These are phyloP conservation scores for Ascoidea asiatica DNA, from an alignment of 805 yeast species.

Conservation along the genomic window DNA sequence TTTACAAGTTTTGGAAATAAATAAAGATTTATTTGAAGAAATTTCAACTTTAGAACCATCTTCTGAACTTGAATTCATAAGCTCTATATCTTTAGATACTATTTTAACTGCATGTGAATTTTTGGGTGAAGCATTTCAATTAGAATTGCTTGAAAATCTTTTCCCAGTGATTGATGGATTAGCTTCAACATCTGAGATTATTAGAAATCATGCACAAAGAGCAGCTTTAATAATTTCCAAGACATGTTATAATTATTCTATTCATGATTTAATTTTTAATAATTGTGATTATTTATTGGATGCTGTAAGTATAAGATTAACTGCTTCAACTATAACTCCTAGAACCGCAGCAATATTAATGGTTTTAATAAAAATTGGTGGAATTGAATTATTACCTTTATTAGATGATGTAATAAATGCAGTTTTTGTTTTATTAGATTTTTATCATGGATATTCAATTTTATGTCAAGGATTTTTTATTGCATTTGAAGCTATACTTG, in stretches of 20 bases:
- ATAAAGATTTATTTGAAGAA: conserved; percentile 26
- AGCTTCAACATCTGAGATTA: conserved; percentile 36
- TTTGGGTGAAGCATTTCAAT: conserved; percentile 26
- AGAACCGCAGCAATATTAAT: conserved; percentile 57
- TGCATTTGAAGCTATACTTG: conserved; percentile 50
- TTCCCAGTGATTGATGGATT: conserved; percentile 63
- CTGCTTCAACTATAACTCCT: conserved; percentile 62
- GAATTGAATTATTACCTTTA: conserved; percentile 46
- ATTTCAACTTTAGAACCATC: conserved; percentile 10
- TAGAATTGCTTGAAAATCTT: conserved; percentile 55
- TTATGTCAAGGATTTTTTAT: conserved; percentile 63
- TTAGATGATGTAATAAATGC: conserved; percentile 64
- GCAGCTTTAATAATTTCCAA: conserved; percentile 39
- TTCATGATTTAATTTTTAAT: conserved; percentile 39
- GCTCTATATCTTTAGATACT: conserved; percentile 29
- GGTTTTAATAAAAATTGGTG: conserved; percentile 59
- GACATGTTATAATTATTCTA: conserved; percentile 31
- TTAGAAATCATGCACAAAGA: conserved; percentile 36
- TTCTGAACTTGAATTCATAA: conserved; percentile 11
- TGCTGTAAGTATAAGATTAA: conserved; percentile 53
- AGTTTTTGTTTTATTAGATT: conserved; percentile 65
- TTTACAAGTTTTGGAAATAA: conserved; percentile 10
- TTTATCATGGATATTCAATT: conserved; percentile 68
- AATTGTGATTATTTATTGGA: conserved; percentile 79
- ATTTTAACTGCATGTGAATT: conserved; percentile 21